phyloP scores from a whole-genome alignment of 106 monocot species.

The Acorus gramineus region DNA sequence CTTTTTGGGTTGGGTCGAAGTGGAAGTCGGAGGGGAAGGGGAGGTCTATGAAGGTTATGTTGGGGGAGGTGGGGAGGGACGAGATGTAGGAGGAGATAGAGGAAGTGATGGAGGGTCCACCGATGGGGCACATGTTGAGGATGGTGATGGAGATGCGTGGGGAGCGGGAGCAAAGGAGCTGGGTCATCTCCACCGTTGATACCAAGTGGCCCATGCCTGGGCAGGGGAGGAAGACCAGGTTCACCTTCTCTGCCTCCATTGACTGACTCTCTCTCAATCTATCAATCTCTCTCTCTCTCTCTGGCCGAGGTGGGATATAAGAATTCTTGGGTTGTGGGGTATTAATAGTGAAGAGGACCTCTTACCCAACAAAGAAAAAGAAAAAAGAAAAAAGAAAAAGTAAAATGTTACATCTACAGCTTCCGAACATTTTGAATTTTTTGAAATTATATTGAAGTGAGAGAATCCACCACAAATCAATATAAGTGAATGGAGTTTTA shows the following conservation, averaged over 20 bases:
- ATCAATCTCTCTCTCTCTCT: too few species aligned
- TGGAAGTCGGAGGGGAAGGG: conserved; percentile 7
- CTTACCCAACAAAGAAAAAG: too few species aligned
- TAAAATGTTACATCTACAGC: too few species aligned
- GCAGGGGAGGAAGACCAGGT: conserved; percentile 14
- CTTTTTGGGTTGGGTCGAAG: neutral
- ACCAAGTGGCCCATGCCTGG: conserved; percentile 15
- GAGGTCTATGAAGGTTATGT: conserved; percentile 26
- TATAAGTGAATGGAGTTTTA: too few species aligned
- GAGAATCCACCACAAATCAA: too few species aligned
- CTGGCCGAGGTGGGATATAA: too few species aligned
- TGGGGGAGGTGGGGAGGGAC: conserved; percentile 13
- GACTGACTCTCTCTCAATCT: too few species aligned
- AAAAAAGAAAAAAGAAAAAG: too few species aligned
- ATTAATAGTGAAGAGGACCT: too few species aligned
- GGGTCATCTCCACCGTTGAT: conserved; percentile 19
- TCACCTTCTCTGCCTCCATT: neutral
- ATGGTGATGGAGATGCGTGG: conserved; percentile 19
- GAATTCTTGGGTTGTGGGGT: too few species aligned
- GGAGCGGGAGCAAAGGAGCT: conserved; percentile 7
- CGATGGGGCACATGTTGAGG: conserved; percentile 14
- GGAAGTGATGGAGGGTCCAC: neutral
- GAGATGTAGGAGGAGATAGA: conserved; percentile 9
- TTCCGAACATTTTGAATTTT: too few species aligned
- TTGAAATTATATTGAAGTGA: too few species aligned